A percentile compares a stretch with the other conserved stretches of the same genome.
phyloP scores from a whole-genome alignment of 208 protist genomes.

The Leishmania gerbilli region DNA sequence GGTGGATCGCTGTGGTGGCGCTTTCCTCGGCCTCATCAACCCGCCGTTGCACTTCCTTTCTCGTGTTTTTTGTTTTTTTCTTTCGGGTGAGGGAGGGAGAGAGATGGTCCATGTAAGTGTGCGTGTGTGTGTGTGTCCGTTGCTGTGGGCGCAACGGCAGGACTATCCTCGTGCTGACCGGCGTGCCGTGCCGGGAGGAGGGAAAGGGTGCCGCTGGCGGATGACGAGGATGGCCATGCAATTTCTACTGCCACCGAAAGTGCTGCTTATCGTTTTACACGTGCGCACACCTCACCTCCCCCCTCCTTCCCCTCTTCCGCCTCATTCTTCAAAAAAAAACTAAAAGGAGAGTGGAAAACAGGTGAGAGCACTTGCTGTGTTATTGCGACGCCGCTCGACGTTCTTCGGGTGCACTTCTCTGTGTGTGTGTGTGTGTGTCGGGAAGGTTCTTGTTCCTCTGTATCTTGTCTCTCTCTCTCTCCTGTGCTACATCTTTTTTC shows the following conservation, averaged over 20 bases:
- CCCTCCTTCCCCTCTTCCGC: background rate
- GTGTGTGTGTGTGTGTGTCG: too few relatives aligned
- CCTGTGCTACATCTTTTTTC: background rate
- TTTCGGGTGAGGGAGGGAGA: background rate
- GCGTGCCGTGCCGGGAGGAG: background rate
- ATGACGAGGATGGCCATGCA: background rate
- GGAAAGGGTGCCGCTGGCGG: background rate
- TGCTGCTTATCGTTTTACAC: background rate
- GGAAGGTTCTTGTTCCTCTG: too few relatives aligned
- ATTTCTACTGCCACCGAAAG: background rate
- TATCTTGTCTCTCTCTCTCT: background rate
- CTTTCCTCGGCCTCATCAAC: background rate
- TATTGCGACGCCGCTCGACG: background rate
- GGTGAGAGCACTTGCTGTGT: background rate
- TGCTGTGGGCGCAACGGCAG: background rate
- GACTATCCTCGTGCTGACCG: background rate
- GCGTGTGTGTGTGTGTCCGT: background rate
- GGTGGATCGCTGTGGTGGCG: background rate
- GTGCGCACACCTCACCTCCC: background rate
- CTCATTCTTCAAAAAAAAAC: background rate
- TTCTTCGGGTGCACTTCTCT: background rate
- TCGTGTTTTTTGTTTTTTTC: background rate
- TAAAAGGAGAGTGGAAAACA: background rate
- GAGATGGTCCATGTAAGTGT: background rate
- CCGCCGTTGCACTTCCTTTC: background rate